Conservation (phyloP, 2,329 filamentous ascomycete species). For the Aspergillus sp. region DNA sequence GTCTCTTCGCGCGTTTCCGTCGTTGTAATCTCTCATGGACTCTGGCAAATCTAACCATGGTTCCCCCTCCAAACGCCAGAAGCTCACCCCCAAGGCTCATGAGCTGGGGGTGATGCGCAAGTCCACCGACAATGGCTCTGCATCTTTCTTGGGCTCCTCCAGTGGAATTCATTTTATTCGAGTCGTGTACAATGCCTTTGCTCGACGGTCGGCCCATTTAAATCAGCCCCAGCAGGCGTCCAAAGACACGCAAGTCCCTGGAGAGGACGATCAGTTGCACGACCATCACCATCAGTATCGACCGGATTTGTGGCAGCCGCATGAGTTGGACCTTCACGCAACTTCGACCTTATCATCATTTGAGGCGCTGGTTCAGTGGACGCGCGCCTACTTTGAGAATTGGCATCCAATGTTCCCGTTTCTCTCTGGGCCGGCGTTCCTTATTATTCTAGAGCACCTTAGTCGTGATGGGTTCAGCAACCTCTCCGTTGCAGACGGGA, state of each 20-base stretch:
- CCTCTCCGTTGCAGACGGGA: constrained; percentile 38
- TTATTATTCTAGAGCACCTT: constrained; percentile 48
- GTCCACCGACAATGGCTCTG: constrained; percentile 46
- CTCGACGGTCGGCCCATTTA: constrained; percentile 34
- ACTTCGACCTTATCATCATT: constrained; percentile 45
- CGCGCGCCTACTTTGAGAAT: constrained; percentile 55
- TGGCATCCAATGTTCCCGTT: constrained; percentile 61
- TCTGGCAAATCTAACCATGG: constrained; percentile 8
- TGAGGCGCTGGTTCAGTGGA: constrained; percentile 52
- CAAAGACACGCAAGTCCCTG: constrained; percentile 52
- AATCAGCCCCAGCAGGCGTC: constrained; percentile 28
- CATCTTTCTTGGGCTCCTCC: constrained; percentile 58
- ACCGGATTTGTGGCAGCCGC: constrained; percentile 26
- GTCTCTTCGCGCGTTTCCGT: not conserved
- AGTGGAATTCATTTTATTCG: constrained; percentile 62
- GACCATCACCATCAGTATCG: constrained; percentile 19
- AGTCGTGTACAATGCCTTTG: constrained; percentile 54
- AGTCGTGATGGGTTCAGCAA: constrained; percentile 33
- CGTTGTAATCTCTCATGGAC: constrained; percentile 4
- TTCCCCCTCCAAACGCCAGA: constrained; percentile 29
- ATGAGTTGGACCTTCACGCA: constrained; percentile 32
- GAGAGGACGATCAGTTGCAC: constrained; percentile 54
- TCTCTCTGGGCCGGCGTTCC: constrained; percentile 54
- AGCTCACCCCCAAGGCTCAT: constrained; percentile 29
- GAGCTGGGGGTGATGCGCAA: constrained; percentile 56